Evolutionary conservation across 176 grass and related monocot genomes (phyloP).

Genomic region (Elymus sibiricus): DNA sequence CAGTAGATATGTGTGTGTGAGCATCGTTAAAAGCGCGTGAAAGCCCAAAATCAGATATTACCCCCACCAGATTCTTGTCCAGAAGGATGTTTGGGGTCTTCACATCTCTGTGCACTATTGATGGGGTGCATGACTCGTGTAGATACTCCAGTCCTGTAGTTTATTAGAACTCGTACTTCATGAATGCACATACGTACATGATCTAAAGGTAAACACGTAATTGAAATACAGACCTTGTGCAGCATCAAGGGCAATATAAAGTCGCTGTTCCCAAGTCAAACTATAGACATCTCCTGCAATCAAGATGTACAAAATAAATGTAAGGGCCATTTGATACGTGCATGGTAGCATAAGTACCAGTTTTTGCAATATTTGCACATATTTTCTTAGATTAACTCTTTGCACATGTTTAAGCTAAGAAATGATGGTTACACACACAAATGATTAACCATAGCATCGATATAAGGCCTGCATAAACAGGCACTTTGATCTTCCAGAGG

Average conservation of each 20-base stretch:
- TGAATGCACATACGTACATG: background rate
- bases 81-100: conserved; percentile 33
- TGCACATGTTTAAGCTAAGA: background rate
- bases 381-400: background rate
- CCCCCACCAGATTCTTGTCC: conserved; percentile 15
- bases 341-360: background rate
- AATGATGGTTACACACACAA: background rate
- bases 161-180: background rate
- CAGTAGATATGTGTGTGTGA: conserved; percentile 27
- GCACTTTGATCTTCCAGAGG: no score
- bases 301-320: background rate
- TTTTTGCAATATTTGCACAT: background rate
- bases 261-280: conserved; percentile 41
- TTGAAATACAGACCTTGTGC: conserved; percentile 3
- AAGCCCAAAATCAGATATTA: conserved; percentile 29
- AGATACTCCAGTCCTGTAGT: conserved; percentile 30
- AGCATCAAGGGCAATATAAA: conserved; percentile 42
- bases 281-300: background rate
- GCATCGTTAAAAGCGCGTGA: background rate
- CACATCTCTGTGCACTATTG: conserved; percentile 30
- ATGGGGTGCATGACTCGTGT: conserved; percentile 3
- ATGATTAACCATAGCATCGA: background rate
- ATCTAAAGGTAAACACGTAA: background rate
- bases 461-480: background rate
- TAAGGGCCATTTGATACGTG: background rate